Conservation (phyloP, 2,329 filamentous ascomycete genomes). For the Ascocoryne sarcoides region DNA sequence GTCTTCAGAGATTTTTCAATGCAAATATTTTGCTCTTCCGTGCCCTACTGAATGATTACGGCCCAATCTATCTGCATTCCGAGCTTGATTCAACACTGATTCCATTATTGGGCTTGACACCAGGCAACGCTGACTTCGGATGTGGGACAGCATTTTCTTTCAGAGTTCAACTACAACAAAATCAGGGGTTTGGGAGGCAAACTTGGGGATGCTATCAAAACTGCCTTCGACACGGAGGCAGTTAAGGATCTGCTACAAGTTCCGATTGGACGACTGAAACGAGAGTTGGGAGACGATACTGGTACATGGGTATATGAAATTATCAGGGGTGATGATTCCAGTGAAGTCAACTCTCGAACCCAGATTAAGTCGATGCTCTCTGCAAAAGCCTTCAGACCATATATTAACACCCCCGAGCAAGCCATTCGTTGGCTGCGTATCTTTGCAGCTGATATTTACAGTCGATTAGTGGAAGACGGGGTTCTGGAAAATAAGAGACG, state of each 20-base stretch:
- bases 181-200: conserved; percentile 94
- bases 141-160: conserved; percentile 73
- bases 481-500: conserved; percentile 79
- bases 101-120: too few relatives aligned
- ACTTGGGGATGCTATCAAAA: conserved; percentile 75
- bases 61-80: too few relatives aligned
- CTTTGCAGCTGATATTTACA: conserved; percentile 85
- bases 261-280: conserved; percentile 66
- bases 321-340: conserved; percentile 76
- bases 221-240: conserved; percentile 72
- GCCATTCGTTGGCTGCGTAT: conserved; percentile 81
- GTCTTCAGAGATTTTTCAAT: too few relatives aligned
- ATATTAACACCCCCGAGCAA: conserved; percentile 69
- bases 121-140: too few relatives aligned
- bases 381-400: conserved; percentile 87
- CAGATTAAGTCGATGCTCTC: conserved; percentile 97
- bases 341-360: conserved; percentile 82
- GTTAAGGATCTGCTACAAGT: conserved; percentile 68
- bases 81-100: too few relatives aligned
- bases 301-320: conserved; percentile 78
- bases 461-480: conserved; percentile 82
- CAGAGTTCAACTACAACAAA: conserved; percentile 85
- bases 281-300: conserved; percentile 73
- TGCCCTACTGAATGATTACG: too few relatives aligned
- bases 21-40: too few relatives aligned